Evolutionary conservation across 1,284 basidiomycete genomes (phyloP).

Genomic region (Meripilus lineatus): DNA sequence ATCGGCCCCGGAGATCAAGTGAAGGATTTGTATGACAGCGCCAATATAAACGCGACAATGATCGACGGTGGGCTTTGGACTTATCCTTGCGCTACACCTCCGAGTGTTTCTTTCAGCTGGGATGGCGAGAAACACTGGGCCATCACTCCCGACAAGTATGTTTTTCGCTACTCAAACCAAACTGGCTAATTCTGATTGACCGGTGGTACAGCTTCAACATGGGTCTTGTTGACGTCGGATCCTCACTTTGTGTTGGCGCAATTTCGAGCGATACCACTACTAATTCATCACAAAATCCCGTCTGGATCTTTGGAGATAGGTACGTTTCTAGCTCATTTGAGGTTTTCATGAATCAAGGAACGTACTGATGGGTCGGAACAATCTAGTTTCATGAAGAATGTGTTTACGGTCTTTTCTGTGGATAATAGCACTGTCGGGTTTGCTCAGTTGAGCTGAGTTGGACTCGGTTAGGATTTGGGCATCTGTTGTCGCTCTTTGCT

Average conservation of each 20-base stretch:
- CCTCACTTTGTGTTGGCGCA: too few relatives aligned
- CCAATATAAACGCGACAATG: conserved; percentile 9
- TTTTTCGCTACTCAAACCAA: too few relatives aligned
- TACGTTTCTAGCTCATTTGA: not conserved
- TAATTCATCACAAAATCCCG: too few relatives aligned
- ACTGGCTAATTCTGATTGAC: too few relatives aligned
- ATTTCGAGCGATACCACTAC: too few relatives aligned
- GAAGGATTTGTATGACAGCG: conserved; percentile 9
- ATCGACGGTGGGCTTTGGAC: conserved; percentile 12
- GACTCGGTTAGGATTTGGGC: too few relatives aligned
- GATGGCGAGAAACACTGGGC: conserved; percentile 12
- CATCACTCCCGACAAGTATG: too few relatives aligned
- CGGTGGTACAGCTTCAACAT: too few relatives aligned
- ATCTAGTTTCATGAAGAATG: conserved; percentile 21
- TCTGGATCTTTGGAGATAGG: conserved; percentile 12
- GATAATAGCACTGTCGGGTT: conserved; percentile 20
- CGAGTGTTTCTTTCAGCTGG: conserved; percentile 15
- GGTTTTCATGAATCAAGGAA: too few relatives aligned
- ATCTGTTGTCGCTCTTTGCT: too few relatives aligned
- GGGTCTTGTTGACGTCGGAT: too few relatives aligned
- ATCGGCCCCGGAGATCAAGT: conserved; percentile 9
- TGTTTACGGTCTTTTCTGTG: conserved; percentile 21
- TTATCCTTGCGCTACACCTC: conserved; percentile 12
- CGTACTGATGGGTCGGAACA: conserved; percentile 25
- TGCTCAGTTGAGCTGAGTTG: conserved; percentile 17